These are phyloP conservation scores for Alternaria arbusti DNA, from an alignment of 2,329 filamentous ascomycete genomes.

Conservation along the genomic window DNA sequence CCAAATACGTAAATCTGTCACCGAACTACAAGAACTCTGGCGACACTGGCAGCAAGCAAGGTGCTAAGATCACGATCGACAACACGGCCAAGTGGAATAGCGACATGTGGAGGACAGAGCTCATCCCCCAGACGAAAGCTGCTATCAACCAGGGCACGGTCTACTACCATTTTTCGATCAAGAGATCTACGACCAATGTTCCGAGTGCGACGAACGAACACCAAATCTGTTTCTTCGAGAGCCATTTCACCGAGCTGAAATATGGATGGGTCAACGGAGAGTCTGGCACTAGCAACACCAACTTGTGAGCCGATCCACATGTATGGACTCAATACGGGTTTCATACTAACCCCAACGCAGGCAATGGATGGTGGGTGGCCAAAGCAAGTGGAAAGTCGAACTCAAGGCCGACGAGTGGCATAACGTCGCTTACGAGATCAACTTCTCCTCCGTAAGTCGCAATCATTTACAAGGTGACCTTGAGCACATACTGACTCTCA, in stretches of 20 bases:
- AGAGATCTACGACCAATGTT: conserved; percentile 64
- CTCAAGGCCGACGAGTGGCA: conserved; percentile 72
- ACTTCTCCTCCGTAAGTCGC: conserved; percentile 60
- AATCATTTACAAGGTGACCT: neutral
- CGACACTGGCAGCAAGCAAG: conserved; percentile 67
- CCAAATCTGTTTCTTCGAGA: conserved; percentile 70
- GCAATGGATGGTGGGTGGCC: conserved; percentile 68
- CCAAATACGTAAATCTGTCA: conserved; percentile 68
- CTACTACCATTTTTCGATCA: conserved; percentile 76
- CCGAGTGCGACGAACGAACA: conserved; percentile 70
- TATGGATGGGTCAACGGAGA: conserved; percentile 65
- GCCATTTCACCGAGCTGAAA: conserved; percentile 78
- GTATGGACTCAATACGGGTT: too few species aligned
- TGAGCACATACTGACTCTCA: too few species aligned
- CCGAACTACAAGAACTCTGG: conserved; percentile 69
- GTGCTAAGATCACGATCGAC: conserved; percentile 71
- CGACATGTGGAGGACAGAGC: conserved; percentile 76
- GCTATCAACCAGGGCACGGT: conserved; percentile 71
- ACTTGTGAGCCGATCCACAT: conserved; percentile 47
- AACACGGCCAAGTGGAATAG: conserved; percentile 73
- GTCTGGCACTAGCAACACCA: conserved; percentile 57
- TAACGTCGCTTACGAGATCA: conserved; percentile 76
- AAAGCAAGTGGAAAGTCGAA: conserved; percentile 67
- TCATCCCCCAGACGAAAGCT: conserved; percentile 73
- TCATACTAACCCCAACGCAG: neutral